Evolutionary conservation across 495 filamentous ascomycete genomes (phyloP).

Genomic region (Hypoxylon lienhwacheense): DNA sequence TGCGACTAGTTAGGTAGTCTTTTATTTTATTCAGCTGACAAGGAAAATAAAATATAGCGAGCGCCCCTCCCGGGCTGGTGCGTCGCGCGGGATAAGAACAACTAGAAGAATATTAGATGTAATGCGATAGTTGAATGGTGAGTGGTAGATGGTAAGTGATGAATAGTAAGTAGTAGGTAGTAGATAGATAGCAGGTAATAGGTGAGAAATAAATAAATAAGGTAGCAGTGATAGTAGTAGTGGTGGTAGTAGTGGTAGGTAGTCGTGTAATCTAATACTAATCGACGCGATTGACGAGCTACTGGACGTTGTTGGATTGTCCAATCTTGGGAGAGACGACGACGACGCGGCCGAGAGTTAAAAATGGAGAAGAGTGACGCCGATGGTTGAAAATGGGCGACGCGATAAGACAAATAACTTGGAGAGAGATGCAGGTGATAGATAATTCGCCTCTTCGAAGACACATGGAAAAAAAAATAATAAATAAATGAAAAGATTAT

Average conservation of each 20-base stretch:
- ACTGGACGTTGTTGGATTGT: conserved; percentile 25
- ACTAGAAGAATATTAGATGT: conserved; percentile 20
- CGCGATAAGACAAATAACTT: conserved; percentile 29
- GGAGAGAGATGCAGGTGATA: conserved; percentile 29
- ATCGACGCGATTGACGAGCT: conserved; percentile 24
- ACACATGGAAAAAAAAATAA: conserved; percentile 26
- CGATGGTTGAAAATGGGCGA: conserved; percentile 30
- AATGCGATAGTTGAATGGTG: no score
- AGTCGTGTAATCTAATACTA: conserved; percentile 33
- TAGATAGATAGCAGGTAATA: no score
- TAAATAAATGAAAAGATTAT: conserved; percentile 17
- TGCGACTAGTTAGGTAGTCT: conserved; percentile 4
- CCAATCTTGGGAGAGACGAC: conserved; percentile 46
- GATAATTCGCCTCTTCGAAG: conserved; percentile 25
- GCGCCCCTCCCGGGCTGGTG: conserved; percentile 12
- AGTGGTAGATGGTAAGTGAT: no score
- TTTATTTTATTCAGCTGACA: no score
- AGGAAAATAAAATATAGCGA: conserved; percentile 10
- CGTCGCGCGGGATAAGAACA: conserved; percentile 15
- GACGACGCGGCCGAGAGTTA: conserved; percentile 46
- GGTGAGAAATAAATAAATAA: no score
- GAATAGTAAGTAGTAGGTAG: no score
- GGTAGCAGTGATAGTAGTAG: no score
- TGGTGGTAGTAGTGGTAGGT: no score
- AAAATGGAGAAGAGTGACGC: conserved; percentile 42